phyloP scores from a whole-genome alignment of 768 basidiomycete genomes.

The Trametes coccinea region DNA sequence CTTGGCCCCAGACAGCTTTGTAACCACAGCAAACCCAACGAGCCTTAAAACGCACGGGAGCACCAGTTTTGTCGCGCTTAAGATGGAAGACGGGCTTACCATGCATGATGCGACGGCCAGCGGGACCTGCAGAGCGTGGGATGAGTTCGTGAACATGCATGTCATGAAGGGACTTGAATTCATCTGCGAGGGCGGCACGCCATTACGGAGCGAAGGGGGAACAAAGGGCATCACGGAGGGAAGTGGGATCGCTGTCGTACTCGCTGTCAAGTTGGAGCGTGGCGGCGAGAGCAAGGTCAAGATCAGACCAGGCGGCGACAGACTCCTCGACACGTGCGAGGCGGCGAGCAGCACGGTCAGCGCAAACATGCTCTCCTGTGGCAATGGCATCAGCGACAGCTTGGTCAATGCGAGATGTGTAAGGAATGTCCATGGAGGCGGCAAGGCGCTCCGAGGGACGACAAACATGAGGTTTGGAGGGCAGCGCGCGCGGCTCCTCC shows the following conservation, averaged over 20 bases:
- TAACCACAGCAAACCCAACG: conserved; percentile 45
- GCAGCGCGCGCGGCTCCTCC: no score
- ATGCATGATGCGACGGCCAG: conserved; percentile 6
- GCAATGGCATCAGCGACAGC: conserved; percentile 2
- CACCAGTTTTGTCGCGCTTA: conserved; percentile 27
- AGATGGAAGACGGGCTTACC: conserved; percentile 30
- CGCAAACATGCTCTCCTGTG: conserved; percentile 11
- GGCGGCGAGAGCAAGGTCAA: conserved; percentile 17
- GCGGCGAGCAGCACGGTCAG: conserved; percentile 6
- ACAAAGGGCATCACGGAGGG: conserved; percentile 23
- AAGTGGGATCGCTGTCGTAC: conserved; percentile 23
- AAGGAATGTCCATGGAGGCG: conserved; percentile 3
- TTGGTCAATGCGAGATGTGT: neutral
- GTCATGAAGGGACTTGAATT: conserved; percentile 21
- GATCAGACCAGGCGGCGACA: neutral
- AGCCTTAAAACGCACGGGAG: conserved; percentile 34
- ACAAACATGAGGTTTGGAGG: neutral
- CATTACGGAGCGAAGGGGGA: conserved; percentile 24
- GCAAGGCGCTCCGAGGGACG: conserved; percentile 17
- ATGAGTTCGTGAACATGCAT: conserved; percentile 27
- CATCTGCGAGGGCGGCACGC: conserved; percentile 26
- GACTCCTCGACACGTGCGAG: neutral
- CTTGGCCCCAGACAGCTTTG: conserved; percentile 41
- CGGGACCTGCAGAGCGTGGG: conserved; percentile 23
- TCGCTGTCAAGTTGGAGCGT: conserved; percentile 16